Base-by-base conservation (phyloP, 441 rosid genomes). In the Gossypium davidsonii region DNA sequence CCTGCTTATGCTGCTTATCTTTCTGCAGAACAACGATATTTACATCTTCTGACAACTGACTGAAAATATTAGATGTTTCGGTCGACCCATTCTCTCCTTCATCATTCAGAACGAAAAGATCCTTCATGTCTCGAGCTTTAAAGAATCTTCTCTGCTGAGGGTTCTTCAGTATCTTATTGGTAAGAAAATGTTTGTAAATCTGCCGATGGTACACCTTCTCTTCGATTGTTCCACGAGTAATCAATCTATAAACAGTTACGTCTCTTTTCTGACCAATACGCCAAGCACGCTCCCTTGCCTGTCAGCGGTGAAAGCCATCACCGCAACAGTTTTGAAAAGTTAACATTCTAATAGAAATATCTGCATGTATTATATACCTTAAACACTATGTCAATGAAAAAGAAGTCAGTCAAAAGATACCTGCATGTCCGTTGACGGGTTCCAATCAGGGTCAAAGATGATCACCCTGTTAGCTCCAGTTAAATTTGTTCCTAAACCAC, bases 211-310 rank as follows among this genome's bases (percentile, higher is more conserved):
- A 95, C 71, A 91, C 98, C 79, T 95, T 95, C 85, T 95, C 99
- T 84, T 95, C 99, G 73, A 95, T 94, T 64, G 97, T 90, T 75
- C 98, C 99, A 6, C 92, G 90, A 0, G 92, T 91, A 79, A 95
- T 91, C 87, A 95, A 79, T 85, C 99, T 90, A 78, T 91, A 95
- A 14, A 95, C 85, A 17, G 88, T 87, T 60, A 95, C 99, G 80
- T 91, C 98, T 77, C 89, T 84, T 78, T 83, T 89, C 83, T 95
- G 99, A 70, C 98, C 99, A 83, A 95, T 90, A 60, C 97, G 98
- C 98, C 99, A 95, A 73, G 99, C 99, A 52, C 99, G 98, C 78
- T 95, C 99, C 89, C 99, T 92, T 7, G 99, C 99, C 98, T 94
- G 83, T 78, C 62, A 78, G 4, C 37, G 70, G 60, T 56, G 78